Percentiles rank a stretch among this genome's conserved stretches.
phyloP scores from a whole-genome alignment of 2,329 filamentous ascomycete genomes.

The Phialophora tarda region DNA sequence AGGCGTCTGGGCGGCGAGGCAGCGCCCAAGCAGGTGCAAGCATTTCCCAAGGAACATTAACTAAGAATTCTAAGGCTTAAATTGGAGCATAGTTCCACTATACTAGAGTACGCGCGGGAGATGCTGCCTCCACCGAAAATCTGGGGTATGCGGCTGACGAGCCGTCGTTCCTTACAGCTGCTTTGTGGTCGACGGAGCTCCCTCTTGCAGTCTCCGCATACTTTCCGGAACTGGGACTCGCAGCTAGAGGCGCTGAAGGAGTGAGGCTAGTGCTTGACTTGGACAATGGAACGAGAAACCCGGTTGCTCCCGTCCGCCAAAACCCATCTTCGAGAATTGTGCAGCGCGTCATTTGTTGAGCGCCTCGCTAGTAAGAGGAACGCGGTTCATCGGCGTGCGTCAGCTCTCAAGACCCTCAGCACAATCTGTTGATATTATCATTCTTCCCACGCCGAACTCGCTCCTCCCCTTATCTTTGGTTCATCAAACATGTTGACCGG shows the following conservation, averaged over 20 bases:
- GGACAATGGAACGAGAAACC: constrained; percentile 10
- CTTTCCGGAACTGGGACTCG: background rate
- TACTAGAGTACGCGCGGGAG: background rate
- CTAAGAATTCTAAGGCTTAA: background rate
- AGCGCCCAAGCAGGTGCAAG: background rate
- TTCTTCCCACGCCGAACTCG: background rate
- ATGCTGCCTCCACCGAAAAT: background rate
- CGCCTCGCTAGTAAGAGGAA: background rate
- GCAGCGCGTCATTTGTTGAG: background rate
- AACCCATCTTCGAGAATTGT: background rate
- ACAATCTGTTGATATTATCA: constrained; percentile 4
- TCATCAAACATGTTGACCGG: background rate
- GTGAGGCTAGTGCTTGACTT: constrained; percentile 3
- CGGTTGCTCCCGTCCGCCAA: constrained; percentile 5
- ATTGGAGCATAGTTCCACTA: background rate
- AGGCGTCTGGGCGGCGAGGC: background rate
- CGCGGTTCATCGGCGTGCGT: background rate
- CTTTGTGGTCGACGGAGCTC: background rate
- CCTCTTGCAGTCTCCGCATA: background rate
- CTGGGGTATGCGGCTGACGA: constrained; percentile 1
- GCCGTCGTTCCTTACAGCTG: background rate
- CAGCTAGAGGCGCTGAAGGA: background rate
- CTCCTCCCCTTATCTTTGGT: constrained; percentile 8
- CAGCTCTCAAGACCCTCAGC: background rate
- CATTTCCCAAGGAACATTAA: background rate